These are phyloP conservation scores for Ogataea corticis DNA, from an alignment of 805 yeast genomes.

Conservation along the genomic window DNA sequence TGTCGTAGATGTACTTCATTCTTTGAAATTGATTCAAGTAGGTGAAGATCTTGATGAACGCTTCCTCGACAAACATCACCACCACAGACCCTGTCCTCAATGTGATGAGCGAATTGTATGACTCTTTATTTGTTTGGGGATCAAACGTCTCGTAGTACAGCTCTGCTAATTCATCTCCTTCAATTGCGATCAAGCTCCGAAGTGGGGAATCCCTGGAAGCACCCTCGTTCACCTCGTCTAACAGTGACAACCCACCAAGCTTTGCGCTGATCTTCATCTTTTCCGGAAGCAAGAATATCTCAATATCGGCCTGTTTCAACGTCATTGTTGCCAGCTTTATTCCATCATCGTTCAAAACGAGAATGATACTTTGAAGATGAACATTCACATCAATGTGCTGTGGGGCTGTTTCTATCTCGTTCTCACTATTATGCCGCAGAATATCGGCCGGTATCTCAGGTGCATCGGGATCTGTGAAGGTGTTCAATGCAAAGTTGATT, in stretches of 20 bases:
- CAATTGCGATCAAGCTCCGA: slow-evolving; percentile 72
- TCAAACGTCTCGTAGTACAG: slow-evolving; percentile 82
- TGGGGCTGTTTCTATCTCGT: slow-evolving; percentile 59
- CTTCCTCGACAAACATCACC: slow-evolving; percentile 78
- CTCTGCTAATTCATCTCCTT: slow-evolving; percentile 77
- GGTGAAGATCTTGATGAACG: slow-evolving; percentile 64
- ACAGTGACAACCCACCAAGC: slow-evolving; percentile 75
- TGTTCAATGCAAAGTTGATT: slow-evolving; percentile 77
- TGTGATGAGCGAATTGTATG: slow-evolving; percentile 56
- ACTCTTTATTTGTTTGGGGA: slow-evolving; percentile 45
- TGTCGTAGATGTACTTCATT: slow-evolving; percentile 88
- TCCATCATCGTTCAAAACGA: slow-evolving; percentile 81
- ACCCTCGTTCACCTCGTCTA: slow-evolving; percentile 72
- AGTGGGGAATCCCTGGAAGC: slow-evolving; percentile 58
- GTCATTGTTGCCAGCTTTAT: slow-evolving; percentile 76
- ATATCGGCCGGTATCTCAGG: slow-evolving; percentile 69
- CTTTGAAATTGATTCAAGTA: slow-evolving; percentile 73
- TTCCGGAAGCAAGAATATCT: slow-evolving; percentile 69
- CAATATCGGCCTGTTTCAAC: slow-evolving; percentile 70
- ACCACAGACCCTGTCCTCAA: slow-evolving; percentile 75
- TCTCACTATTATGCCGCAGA: slow-evolving; percentile 64
- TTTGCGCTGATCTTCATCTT: slow-evolving; percentile 69
- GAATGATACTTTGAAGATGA: slow-evolving; percentile 67
- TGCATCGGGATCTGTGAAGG: slow-evolving; percentile 83
- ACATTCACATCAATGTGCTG: slow-evolving; percentile 72